Evolutionary conservation across 1,139 yeast genomes (phyloP).

Genomic region (Scheffersomyces segobiensis): DNA sequence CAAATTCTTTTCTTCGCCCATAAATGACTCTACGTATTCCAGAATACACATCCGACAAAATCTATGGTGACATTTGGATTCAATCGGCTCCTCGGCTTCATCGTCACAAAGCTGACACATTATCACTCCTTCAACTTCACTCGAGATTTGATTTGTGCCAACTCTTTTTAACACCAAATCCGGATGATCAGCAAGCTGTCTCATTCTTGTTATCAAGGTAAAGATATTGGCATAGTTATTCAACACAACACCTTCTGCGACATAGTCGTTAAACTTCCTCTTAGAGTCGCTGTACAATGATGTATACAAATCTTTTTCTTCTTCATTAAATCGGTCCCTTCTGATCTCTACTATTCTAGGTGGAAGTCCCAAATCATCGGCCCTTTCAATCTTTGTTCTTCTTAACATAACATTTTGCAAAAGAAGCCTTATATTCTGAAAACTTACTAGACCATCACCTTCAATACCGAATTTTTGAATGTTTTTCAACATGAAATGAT

Average conservation of each 20-base stretch:
- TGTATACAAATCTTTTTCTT: slow-evolving; percentile 88
- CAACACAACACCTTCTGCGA: slow-evolving; percentile 91
- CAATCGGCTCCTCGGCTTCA: slow-evolving; percentile 96
- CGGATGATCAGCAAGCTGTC: slow-evolving; percentile 97
- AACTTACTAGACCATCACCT: slow-evolving; percentile 79
- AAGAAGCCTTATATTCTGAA: slow-evolving; percentile 70
- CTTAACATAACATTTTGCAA: slow-evolving; percentile 83
- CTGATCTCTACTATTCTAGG: slow-evolving; percentile 90
- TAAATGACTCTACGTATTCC: slow-evolving; percentile 87
- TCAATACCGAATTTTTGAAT: slow-evolving; percentile 79
- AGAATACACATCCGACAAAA: slow-evolving; percentile 90
- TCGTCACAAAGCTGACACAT: slow-evolving; percentile 95
- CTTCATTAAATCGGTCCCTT: slow-evolving; percentile 84
- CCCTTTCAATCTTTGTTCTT: slow-evolving; percentile 92
- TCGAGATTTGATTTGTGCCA: slow-evolving; percentile 40
- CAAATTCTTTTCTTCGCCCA: slow-evolving; percentile 53
- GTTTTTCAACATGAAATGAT: slow-evolving; percentile 90
- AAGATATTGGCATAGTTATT: slow-evolving; percentile 96
- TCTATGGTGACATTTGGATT: slow-evolving; percentile 88
- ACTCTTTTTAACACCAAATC: slow-evolving; percentile 82
- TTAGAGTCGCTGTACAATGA: slow-evolving; percentile 84
- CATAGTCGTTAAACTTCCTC: slow-evolving; percentile 83
- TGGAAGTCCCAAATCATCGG: slow-evolving; percentile 95
- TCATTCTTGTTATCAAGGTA: slow-evolving; percentile 93
- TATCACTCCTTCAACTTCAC: slow-evolving; percentile 56